Evolutionary conservation across 805 yeast species (phyloP).

Genomic region (Komagataella mondaviorum): DNA sequence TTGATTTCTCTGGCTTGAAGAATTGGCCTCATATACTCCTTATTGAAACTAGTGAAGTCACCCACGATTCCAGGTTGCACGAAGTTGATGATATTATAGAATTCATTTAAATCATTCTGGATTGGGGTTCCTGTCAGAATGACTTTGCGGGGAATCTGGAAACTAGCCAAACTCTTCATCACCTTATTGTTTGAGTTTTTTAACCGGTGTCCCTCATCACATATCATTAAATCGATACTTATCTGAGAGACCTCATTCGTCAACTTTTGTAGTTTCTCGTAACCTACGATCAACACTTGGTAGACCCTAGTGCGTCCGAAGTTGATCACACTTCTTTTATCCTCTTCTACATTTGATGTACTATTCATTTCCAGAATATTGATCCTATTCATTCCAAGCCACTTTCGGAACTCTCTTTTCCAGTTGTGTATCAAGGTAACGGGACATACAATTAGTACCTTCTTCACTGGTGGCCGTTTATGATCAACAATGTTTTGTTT

Average conservation of each 20-base stretch:
- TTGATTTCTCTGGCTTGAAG: slow-evolving; percentile 52
- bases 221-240: slow-evolving; percentile 56
- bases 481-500: slow-evolving; percentile 42
- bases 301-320: slow-evolving; percentile 61
- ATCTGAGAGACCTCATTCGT: slow-evolving; percentile 29
- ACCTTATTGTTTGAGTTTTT: slow-evolving; percentile 67
- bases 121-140: slow-evolving; percentile 85
- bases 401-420: slow-evolving; percentile 78
- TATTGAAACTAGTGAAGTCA: slow-evolving; percentile 37
- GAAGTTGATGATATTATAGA: slow-evolving; percentile 68
- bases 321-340: slow-evolving; percentile 39
- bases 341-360: slow-evolving; percentile 34
- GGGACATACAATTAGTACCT: slow-evolving; percentile 78
- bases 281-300: slow-evolving; percentile 77
- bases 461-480: slow-evolving; percentile 27
- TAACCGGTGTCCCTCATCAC: slow-evolving; percentile 93
- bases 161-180: slow-evolving; percentile 41
- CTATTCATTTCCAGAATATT: slow-evolving; percentile 52
- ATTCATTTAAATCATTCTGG: slow-evolving; percentile 83
- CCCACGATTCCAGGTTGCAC: slow-evolving; percentile 80
- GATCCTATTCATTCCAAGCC: slow-evolving; percentile 59
- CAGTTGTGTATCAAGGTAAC: slow-evolving; percentile 82
- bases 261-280: slow-evolving; percentile 60
- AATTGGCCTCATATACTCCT: slow-evolving; percentile 58
- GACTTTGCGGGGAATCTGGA: slow-evolving; percentile 44